phyloP scores from a whole-genome alignment of 2,329 filamentous ascomycete species.

The Pestalotiopsis sp. region DNA sequence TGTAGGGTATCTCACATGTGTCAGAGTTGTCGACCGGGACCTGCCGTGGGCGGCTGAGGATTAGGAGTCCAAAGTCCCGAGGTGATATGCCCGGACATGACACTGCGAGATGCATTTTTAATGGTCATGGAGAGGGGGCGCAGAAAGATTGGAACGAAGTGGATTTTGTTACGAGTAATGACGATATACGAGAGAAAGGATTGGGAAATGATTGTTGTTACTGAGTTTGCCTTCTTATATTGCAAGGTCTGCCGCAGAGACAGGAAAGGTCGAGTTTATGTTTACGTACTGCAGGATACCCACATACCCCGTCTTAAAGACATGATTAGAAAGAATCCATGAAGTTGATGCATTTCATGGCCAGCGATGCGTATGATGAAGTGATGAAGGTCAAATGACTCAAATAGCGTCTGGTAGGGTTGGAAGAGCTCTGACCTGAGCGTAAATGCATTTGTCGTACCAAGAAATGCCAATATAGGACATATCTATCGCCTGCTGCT shows the following conservation, averaged over 20 bases:
- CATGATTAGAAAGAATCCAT: background rate
- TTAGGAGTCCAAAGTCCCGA: conserved; percentile 11
- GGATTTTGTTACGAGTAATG: conserved; percentile 8
- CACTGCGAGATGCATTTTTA: background rate
- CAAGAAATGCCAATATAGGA: background rate
- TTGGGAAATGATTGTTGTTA: background rate
- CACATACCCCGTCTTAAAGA: background rate
- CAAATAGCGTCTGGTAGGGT: no score
- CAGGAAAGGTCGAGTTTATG: background rate
- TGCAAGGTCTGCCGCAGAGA: background rate
- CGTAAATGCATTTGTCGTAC: no score
- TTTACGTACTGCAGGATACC: conserved; percentile 11
- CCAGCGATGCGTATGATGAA: no score
- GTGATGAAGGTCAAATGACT: no score
- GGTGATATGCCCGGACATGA: background rate
- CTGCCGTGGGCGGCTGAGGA: conserved; percentile 32
- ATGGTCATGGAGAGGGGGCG: background rate
- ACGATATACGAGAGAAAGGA: conserved; percentile 8
- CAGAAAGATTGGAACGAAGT: background rate
- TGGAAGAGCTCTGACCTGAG: no score
- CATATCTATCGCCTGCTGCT: background rate
- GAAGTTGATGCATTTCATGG: background rate
- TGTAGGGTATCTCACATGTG: conserved; percentile 7
- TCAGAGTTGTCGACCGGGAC: conserved; percentile 30
- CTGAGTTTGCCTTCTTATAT: background rate